A percentile compares a stretch with the other conserved stretches of the same genome.
These are phyloP conservation scores for Pontederia paniculata DNA, from an alignment of 176 grass and related monocot genomes.

Conservation along the genomic window DNA sequence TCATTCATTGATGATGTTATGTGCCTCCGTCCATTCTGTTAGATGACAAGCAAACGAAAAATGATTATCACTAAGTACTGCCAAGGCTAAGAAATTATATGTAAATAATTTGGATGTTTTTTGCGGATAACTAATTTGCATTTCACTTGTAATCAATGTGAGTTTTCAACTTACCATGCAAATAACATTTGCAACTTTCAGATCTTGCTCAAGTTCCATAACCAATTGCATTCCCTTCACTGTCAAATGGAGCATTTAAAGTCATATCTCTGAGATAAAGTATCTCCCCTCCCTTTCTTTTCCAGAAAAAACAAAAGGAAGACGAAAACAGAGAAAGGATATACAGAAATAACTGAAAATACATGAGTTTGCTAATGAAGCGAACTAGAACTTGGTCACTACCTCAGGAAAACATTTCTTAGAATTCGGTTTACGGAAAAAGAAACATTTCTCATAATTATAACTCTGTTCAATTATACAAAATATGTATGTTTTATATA, in stretches of 20 bases:
- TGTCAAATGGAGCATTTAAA: conserved; percentile 41
- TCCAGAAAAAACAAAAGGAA: too few relatives aligned
- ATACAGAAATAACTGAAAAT: too few relatives aligned
- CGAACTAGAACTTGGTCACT: too few relatives aligned
- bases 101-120: neutral
- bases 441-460: too few relatives aligned
- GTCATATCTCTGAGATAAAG: too few relatives aligned
- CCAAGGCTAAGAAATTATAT: too few relatives aligned
- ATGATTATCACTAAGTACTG: neutral
- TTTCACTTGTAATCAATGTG: neutral
- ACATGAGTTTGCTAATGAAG: too few relatives aligned
- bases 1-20: conserved; percentile 82
- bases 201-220: conserved; percentile 92
- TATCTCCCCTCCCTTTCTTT: neutral
- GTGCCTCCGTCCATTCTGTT: conserved; percentile 81
- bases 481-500: too few relatives aligned
- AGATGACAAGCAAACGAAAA: conserved; percentile 10
- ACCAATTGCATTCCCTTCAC: conserved; percentile 99
- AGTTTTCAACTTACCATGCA: conserved; percentile 45
- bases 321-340: too few relatives aligned
- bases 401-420: too few relatives aligned
- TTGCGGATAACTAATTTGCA: neutral
- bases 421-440: too few relatives aligned
- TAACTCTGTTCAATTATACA: too few relatives aligned
- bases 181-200: conserved; percentile 95